Base-by-base conservation (phyloP, 768 basidiomycete species). In the Pleurotus tuber-regium region DNA sequence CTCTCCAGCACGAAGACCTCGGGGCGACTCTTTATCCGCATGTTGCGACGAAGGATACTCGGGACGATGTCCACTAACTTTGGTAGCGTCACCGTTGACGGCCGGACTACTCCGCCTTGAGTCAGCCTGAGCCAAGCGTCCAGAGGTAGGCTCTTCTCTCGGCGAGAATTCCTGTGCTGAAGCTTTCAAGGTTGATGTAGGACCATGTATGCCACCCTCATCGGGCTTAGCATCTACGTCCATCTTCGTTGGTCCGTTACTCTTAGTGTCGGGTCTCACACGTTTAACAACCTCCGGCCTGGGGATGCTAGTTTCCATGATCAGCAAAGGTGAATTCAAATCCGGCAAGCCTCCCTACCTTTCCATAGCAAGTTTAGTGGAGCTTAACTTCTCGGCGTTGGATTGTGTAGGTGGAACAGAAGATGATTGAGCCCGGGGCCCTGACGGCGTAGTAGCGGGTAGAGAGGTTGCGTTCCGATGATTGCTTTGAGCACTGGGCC, bases 251-350 rank as follows among this genome's bases (percentile, higher is more conserved):
- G 68, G 66, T 48, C 72, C 73, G 24, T 60, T 61, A 11, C 55
- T 60, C 51, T 71, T 75, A 36, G 62, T 54, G 9, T 77, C 76
- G 24, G 71, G 65, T 24, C 78, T 67, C 21, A 78, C 66, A 51
- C 88, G 74, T 65, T 82, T 87, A 52, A 90, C 85, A 28, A 88
- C 86, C 62, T 89, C 87, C n/a, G 88, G 88, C 41, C 87, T 72
- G 19, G 87, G 88, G 40, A 90, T 77, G 61, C 88, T 90, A 55
- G 6, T 54, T 30, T 51, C 36, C n/a, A 36, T 48, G 2, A 10
- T 5, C 28, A 33, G 7, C 41, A n/a, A 18, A 6, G 51, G 24
- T 25, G 26, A 0, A 39, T 26, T n/a, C n/a, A n/a, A n/a, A n/a
- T 18, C 30, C 9, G 2, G 40, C 12, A 25, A 43, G 46, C 33